Evolutionary conservation across 2,329 filamentous ascomycete species (phyloP), one percentile per base, ranked within the genome.

Genomic region (Calonectria leucothoes): DNA sequence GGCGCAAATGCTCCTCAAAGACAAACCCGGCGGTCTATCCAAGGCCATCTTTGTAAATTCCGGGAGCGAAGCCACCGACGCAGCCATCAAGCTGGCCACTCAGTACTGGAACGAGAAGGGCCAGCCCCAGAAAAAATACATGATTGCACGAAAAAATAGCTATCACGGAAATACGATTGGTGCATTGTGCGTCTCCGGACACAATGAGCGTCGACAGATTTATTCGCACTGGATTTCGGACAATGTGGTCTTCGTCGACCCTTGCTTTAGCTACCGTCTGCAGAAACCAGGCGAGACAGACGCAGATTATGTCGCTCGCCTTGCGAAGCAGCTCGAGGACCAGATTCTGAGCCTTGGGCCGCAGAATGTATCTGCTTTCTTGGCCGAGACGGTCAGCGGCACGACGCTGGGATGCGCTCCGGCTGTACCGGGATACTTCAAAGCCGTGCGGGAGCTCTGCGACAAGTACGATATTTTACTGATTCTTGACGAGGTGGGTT

Each of bases 391-490:
- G 5, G 51, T 76, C 6, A 67, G 55, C 14, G 74, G 74, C n/a
- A 69, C 70, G 51, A 72, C 79, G 4, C 15, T 95, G 2, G 94
- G 93, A 4, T 94, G 92, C 77, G 91, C 94, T 0, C 88, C 93
- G 2, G 86, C 92, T 1, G 87, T 92, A 0, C 86, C 87, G 0
- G 93, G 93, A 0, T 96, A 96, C 76, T 91, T 95, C 72, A 84
- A 86, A 63, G 93, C 92, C 4, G 91, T 96, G 85, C 89, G 89
- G 80, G 84, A 86, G 1, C 85, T 96, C 2, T 96, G 94, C 81
- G 88, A 93, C 61, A 91, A 90, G 73, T 87, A 96, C 80, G 94
- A 92, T 0, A 91, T 92, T 0, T 88, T 96, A 0, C 86, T 96
- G 33, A 93, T 96, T 52, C 83, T 96, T 0, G 94, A 87, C n/a